Base-by-base conservation (phyloP, 306 rosid species). In the Mimosa pudica region DNA sequence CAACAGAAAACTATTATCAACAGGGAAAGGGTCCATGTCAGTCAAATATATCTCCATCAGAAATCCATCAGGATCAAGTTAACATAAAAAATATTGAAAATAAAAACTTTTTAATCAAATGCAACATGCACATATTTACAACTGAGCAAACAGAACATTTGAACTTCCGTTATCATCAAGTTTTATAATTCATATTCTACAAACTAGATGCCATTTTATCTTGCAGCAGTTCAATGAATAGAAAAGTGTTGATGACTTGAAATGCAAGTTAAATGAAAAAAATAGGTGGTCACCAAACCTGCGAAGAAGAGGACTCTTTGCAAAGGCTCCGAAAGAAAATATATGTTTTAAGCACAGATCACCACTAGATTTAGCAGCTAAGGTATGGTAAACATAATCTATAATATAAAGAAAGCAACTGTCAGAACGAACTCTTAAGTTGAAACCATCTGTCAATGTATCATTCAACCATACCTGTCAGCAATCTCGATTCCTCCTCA, bases 311-410 rank as follows among this genome's bases (percentile, higher is more conserved):
- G 99, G 98, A 77, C 83, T 88, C 91, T 92, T 87, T 30, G 99
- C 63, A 82, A 93, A 86, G 47, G 96, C 99, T 74, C 99, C 99
- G 58, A 96, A 93, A 74, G 98, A 82, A 81, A 96, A 91, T 1
- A 96, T 85, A 82, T 96, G 81, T 74, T 88, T 96, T 74, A 96
- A 82, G 97, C 99, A 96, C 88, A 90, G 79, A 81, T 96, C 99
- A 13, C 99, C 99, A 64, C 99, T 96, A 79, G 91, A 91, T 84
- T 93, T 96, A 74, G 99, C 98, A 5, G 94, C 99, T 86, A 85
- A 72, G 4, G 98, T 96, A 82, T 96, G 99, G 84, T 96, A 96
- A 67, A 76, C 82, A 84, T 96, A 96, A 87, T 96, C 99, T 96
- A 77, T 87, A 86, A 75, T 68, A 76, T 79, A 33, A 74, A 77